Percentiles rank a stretch among this genome's conserved stretches.
Conservation (phyloP, 2,329 filamentous ascomycete species). For the Cladosporium halotolerans region DNA sequence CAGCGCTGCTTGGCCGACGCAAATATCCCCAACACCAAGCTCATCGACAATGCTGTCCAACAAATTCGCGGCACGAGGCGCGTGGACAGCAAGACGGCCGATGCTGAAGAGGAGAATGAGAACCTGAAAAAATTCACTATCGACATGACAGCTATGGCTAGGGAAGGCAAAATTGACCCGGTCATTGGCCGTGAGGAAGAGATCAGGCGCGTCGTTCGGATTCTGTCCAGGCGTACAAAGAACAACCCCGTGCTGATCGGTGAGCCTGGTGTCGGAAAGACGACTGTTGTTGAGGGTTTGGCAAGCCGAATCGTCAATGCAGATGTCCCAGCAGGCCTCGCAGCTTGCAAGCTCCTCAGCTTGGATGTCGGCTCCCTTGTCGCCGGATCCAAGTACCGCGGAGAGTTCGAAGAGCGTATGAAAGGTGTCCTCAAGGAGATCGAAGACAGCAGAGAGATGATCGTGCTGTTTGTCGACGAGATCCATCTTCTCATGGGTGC, state of each 20-base stretch:
- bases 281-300: slow-evolving; percentile 92
- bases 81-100: slow-evolving; percentile 93
- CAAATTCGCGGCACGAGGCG: slow-evolving; percentile 87
- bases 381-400: slow-evolving; percentile 95
- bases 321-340: slow-evolving; percentile 92
- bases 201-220: slow-evolving; percentile 84
- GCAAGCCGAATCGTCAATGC: slow-evolving; percentile 93
- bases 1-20: slow-evolving; percentile 71
- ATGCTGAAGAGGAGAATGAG: slow-evolving; percentile 86
- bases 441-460: slow-evolving; percentile 87
- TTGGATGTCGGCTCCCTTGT: slow-evolving; percentile 93
- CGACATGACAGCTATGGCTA: slow-evolving; percentile 93
- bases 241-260: slow-evolving; percentile 98
- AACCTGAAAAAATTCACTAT: slow-evolving; percentile 98
- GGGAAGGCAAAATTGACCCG: slow-evolving; percentile 95
- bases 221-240: slow-evolving; percentile 88
- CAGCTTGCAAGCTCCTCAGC: slow-evolving; percentile 87
- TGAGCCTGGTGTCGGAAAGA: slow-evolving; percentile 97
- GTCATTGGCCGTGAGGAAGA: slow-evolving; percentile 97
- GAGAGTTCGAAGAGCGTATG: slow-evolving; percentile 98
- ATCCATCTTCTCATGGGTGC: slow-evolving; percentile 98
- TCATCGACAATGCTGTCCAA: slow-evolving; percentile 84
- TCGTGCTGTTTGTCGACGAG: slow-evolving; percentile 96
- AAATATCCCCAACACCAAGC: slow-evolving; percentile 85
- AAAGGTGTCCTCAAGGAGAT: slow-evolving; percentile 98